Percentiles rank a stretch among this genome's conserved stretches.
Conservation (phyloP, 108 stramenopile genomes). For the Nitzschia sp. region DNA sequence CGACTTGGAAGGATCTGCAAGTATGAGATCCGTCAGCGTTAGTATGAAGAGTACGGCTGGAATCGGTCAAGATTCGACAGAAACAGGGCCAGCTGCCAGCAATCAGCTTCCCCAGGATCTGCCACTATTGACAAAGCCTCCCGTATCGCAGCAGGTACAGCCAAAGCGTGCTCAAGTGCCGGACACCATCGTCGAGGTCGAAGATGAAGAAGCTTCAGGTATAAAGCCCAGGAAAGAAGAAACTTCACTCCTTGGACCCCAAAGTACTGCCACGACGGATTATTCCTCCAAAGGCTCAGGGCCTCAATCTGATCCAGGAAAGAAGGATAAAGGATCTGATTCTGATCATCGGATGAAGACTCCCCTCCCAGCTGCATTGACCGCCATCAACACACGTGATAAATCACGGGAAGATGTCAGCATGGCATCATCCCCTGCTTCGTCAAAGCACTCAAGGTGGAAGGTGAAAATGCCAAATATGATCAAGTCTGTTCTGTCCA, state of each 20-base stretch:
- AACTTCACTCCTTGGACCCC: not conserved
- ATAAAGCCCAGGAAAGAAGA: not conserved
- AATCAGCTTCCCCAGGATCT: slow-evolving; percentile 1
- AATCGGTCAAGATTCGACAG: not conserved
- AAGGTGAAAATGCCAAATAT: slow-evolving; percentile 24
- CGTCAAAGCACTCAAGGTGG: slow-evolving; percentile 3
- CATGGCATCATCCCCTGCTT: not conserved
- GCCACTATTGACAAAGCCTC: not conserved
- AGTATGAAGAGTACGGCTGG: slow-evolving; percentile 6
- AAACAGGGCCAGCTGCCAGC: not conserved
- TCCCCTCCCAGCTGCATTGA: not conserved
- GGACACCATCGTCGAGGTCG: slow-evolving; percentile 27
- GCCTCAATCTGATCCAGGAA: not conserved
- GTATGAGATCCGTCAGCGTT: slow-evolving; percentile 8
- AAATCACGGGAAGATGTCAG: slow-evolving; percentile 2
- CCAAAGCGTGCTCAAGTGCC: not conserved
- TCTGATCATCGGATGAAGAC: not conserved
- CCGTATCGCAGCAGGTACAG: not conserved
- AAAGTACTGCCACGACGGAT: slow-evolving; percentile 4
- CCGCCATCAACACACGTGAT: slow-evolving; percentile 5
- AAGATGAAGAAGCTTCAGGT: slow-evolving; percentile 20
- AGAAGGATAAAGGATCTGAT: not conserved
- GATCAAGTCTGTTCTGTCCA: slow-evolving; percentile 30
- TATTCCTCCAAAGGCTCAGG: not conserved
- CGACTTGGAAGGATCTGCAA: slow-evolving; percentile 8